Conservation (phyloP, 2,329 filamentous ascomycete species). For the Hypoxylon rubiginosum region DNA sequence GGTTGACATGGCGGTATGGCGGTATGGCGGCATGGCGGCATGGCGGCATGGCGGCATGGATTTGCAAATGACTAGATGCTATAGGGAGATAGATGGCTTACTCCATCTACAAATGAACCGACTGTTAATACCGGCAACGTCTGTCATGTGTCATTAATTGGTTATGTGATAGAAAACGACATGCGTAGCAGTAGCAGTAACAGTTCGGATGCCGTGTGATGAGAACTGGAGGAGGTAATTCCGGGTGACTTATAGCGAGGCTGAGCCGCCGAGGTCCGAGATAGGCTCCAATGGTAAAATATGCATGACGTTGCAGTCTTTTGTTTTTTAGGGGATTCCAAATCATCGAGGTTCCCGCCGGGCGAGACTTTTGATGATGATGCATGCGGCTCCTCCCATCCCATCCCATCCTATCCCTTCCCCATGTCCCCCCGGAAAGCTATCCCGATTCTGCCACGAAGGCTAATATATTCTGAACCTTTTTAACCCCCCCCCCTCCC, state of each 20-base stretch:
- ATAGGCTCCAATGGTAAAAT: slow-evolving; percentile 10
- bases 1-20: not conserved
- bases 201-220: not conserved
- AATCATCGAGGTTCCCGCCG: slow-evolving; percentile 3
- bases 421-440: slow-evolving; percentile 21
- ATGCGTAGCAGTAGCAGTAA: too few relatives aligned
- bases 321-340: not conserved
- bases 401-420: too few relatives aligned
- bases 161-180: not conserved
- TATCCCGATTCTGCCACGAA: slow-evolving; percentile 36
- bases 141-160: not conserved
- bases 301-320: slow-evolving; percentile 23
- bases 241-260: slow-evolving; percentile 10
- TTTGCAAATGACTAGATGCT: slow-evolving; percentile 40
- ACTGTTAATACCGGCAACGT: slow-evolving; percentile 39
- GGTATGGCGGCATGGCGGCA: slow-evolving; percentile 4
- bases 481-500: not conserved
- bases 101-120: slow-evolving; percentile 33
- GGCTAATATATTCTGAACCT: slow-evolving; percentile 33
- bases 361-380: not conserved
- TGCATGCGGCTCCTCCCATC: slow-evolving; percentile 15
- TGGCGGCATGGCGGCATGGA: slow-evolving; percentile 7
- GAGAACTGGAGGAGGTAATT: not conserved
- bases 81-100: slow-evolving; percentile 30
- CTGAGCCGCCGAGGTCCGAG: slow-evolving; percentile 32